Base-by-base conservation (phyloP, 352 stramenopile genomes). In the Phytophthora niederhauseri region DNA sequence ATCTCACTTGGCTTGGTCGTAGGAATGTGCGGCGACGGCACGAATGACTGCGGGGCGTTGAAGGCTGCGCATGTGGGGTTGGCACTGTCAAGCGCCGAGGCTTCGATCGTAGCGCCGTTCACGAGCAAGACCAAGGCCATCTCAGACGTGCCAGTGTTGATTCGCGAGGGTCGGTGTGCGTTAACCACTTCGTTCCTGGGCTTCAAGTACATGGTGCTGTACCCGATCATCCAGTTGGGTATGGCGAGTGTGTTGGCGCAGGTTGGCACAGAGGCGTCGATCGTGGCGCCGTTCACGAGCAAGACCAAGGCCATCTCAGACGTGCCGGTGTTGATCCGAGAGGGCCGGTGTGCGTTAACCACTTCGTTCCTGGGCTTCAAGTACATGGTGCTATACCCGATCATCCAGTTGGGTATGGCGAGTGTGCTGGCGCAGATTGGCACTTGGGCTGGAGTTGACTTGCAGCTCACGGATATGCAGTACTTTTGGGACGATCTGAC, bases 271-370 rank as follows among this genome's bases (percentile, higher is more conserved):
- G 91, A 98, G 60, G 92, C 90, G 1, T 95, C 85, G 34, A 85
- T 92, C 36, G 88, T 97, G 43, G 75, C 91, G 30, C 90, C 91
- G 24, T 98, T 97, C 66, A 98, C 92, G 5, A 97, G 85, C 65
- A 82, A 93, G 41, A 75, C 85, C 30, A 96, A 96, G 57, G 73
- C 61, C 7, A 91, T 97, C 38, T 70, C 66, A 41, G 85, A 89
- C 61, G 89, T 97, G 12, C 64, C 81, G 0, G 85, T 89, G 53
- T 72, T 98, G 22, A 73, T 96, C 26, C 81, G 78, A 9, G 92
- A 98, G 64, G 92, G 92, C 49, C 78, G 90, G 6, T 96, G 89
- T 68, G 80, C 89, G 14, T 74, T 98, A 24, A 79, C 69, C 48
- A 89, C 80, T 12, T 83, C 77, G 50, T 85, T 86, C 59, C 26